Base-by-base conservation (phyloP, 805 yeast genomes). In the Suhomyces sp. region DNA sequence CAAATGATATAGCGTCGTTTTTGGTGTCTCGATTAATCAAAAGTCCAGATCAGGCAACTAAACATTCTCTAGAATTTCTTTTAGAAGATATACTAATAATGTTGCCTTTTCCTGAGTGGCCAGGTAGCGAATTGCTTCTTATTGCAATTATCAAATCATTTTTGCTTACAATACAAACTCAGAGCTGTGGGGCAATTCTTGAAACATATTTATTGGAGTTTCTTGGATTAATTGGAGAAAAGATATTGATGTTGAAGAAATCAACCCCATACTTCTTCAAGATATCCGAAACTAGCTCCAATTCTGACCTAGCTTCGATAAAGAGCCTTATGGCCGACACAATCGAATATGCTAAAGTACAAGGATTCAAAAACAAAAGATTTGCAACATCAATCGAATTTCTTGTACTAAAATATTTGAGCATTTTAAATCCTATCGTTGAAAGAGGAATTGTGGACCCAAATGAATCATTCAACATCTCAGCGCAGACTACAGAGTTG, bases 181-280 rank as follows among this genome's bases (percentile, higher is more conserved):
- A 68, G 9, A 59, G 56, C 19, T 60, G 64, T 28, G 31, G 70
- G 0, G 60, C 72, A 1, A 39, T 51, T 9, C 58, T 72, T 5
- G 83, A 79, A 40, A 62, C 79, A 0, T 68, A 68, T 41, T 65
- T 76, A 3, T 53, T 85, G 33, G 90, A 83, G 36, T 47, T 78
- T 43, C 56, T 78, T n/a, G 88, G 91, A 0, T 38, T 60, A 10
- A 72, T 82, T 17, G 88, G 85, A 0, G 67, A 74, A 2, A 65
- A 62, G 24, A 66, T 81, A 31, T 48, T 73, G 15, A 54, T 57
- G 4, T 34, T 74, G 11, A 68, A 54, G 35, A 47, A 56, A 3
- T 34, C 26, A 19, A 20, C 36, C 11, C 22, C 21, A 12, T 28
- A 23, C 19, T 33, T 40, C 22, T 25, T 22, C 12, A 33, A 31